These are phyloP conservation scores for Pichia californica DNA, from an alignment of 805 yeast genomes.

Conservation along the genomic window DNA sequence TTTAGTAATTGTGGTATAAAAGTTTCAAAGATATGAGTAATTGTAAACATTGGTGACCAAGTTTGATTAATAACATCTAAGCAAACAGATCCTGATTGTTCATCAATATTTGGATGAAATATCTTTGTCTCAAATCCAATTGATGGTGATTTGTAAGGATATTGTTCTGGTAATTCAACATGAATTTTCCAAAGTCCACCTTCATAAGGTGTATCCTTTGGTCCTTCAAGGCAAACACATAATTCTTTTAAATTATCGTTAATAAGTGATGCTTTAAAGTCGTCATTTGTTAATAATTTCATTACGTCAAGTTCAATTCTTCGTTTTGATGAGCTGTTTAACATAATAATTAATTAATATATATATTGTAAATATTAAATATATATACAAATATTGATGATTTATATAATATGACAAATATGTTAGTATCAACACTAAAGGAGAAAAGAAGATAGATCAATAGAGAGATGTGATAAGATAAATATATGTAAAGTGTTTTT, in stretches of 20 bases:
- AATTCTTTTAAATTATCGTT: constrained; percentile 76
- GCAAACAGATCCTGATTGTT: constrained; percentile 85
- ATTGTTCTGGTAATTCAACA: constrained; percentile 91
- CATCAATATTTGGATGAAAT: constrained; percentile 94
- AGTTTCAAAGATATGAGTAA: constrained; percentile 83
- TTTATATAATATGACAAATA: no score
- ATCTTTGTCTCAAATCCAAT: constrained; percentile 89
- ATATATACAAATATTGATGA: no score
- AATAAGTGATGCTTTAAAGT: constrained; percentile 76
- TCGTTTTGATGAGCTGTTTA: constrained; percentile 50
- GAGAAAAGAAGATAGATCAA: no score
- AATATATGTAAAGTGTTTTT: no score
- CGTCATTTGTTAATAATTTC: constrained; percentile 93
- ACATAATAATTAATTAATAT: no score
- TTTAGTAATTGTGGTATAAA: constrained; percentile 87
- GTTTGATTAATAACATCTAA: constrained; percentile 95
- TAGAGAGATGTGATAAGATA: no score
- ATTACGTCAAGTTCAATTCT: constrained; percentile 92
- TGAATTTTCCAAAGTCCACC: constrained; percentile 87
- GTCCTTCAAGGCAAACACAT: constrained; percentile 79
- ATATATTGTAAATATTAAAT: no score
- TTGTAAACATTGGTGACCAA: constrained; percentile 97
- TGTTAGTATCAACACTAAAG: no score
- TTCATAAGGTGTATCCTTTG: constrained; percentile 79
- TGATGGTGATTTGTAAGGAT: constrained; percentile 93